phyloP scores from a whole-genome alignment of 2,329 filamentous ascomycete species.

The Penicillium sp. region DNA sequence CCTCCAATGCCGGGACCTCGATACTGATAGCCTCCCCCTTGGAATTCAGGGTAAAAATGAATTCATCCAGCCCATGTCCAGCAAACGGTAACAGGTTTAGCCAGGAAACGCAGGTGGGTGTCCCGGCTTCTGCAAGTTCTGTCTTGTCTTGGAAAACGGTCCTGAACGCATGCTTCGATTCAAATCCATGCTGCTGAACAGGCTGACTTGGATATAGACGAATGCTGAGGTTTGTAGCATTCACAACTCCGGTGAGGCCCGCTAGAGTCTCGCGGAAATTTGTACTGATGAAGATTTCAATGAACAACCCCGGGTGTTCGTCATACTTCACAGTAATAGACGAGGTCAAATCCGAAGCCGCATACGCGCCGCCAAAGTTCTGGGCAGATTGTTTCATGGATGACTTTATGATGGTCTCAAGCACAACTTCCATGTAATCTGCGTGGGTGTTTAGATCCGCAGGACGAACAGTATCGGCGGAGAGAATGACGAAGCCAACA shows the following conservation, averaged over 20 bases:
- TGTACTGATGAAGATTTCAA: slow-evolving; percentile 17
- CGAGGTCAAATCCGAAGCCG: background rate
- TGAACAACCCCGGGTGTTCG: slow-evolving; percentile 13
- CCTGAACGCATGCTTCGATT: slow-evolving; percentile 16
- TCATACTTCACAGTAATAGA: slow-evolving; percentile 22
- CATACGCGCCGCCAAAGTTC: slow-evolving; percentile 10
- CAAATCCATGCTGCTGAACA: slow-evolving; percentile 1
- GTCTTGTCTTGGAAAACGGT: slow-evolving; percentile 25
- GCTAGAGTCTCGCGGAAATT: slow-evolving; percentile 17
- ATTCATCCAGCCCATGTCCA: slow-evolving; percentile 25
- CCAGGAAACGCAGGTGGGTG: slow-evolving; percentile 32
- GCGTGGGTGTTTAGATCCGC: slow-evolving; percentile 28
- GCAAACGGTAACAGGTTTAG: slow-evolving; percentile 20
- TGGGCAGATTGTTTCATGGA: slow-evolving; percentile 6
- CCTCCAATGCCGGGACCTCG: slow-evolving; percentile 18
- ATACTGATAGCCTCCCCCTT: slow-evolving; percentile 21
- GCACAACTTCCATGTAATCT: slow-evolving; percentile 28
- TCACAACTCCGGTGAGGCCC: slow-evolving; percentile 4
- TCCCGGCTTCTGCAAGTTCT: slow-evolving; percentile 26
- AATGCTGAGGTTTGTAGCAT: slow-evolving; percentile 18
- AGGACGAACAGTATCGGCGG: slow-evolving; percentile 20
- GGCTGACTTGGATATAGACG: slow-evolving; percentile 17
- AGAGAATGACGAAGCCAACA: slow-evolving; percentile 38
- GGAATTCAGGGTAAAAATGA: slow-evolving; percentile 27
- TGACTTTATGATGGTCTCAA: slow-evolving; percentile 27